Percentiles rank a stretch among this genome's conserved stretches.
Conservation (phyloP, 1,284 basidiomycete genomes). For the Cystobasidium slooffiae region DNA sequence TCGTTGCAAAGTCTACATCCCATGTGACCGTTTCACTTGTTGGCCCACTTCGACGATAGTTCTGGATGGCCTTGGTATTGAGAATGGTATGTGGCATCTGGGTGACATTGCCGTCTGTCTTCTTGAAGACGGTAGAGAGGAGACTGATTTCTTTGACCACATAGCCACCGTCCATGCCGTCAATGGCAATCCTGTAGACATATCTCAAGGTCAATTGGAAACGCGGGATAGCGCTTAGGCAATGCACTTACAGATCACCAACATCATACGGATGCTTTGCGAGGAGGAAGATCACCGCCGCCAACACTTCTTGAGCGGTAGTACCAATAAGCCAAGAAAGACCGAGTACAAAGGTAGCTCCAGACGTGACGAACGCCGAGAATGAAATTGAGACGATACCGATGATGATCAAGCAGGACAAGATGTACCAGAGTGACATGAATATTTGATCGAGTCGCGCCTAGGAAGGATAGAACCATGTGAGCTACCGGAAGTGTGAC, state of each 20-base stretch:
- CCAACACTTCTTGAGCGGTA: constrained; percentile 61
- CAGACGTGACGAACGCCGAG: constrained; percentile 47
- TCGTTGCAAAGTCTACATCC: constrained; percentile 77
- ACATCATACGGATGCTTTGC: constrained; percentile 76
- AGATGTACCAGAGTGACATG: constrained; percentile 54
- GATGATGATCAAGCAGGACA: constrained; percentile 52
- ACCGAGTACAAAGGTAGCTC: constrained; percentile 53
- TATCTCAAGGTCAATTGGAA: no score
- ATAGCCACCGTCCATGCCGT: constrained; percentile 63
- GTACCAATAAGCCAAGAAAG: constrained; percentile 68
- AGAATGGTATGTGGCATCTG: constrained; percentile 73
- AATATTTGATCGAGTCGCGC: constrained; percentile 60
- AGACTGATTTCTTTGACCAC: constrained; percentile 83
- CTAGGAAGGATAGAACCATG: not conserved
- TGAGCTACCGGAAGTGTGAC: not conserved
- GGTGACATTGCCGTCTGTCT: constrained; percentile 61
- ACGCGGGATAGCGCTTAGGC: no score
- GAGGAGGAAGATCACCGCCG: constrained; percentile 68
- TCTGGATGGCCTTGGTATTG: constrained; percentile 62
- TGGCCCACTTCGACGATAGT: constrained; percentile 60
- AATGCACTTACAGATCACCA: constrained; percentile 69
- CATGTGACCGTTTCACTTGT: constrained; percentile 71
- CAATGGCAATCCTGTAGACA: constrained; percentile 28
- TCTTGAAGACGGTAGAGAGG: constrained; percentile 68
- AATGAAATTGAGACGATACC: constrained; percentile 53